These are phyloP conservation scores for Daldinia decipiens DNA, from an alignment of 495 filamentous ascomycete species.

Conservation along the genomic window DNA sequence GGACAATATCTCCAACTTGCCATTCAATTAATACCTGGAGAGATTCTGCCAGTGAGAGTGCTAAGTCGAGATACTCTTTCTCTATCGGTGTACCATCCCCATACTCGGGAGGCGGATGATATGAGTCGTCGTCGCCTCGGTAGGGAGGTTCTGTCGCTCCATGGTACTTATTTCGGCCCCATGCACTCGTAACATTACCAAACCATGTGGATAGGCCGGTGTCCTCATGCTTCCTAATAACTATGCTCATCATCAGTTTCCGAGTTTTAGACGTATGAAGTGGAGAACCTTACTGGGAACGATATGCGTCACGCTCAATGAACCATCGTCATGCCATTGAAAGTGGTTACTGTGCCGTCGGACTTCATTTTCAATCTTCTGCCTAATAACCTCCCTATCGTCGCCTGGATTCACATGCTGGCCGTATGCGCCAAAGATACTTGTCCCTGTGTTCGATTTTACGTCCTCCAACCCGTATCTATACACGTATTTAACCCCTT, in stretches of 20 bases:
- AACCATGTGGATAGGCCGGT: conserved; percentile 42
- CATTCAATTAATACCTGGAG: conserved; percentile 38
- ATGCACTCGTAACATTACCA: conserved; percentile 44
- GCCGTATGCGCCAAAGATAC: not conserved
- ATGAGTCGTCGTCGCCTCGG: conserved; percentile 42
- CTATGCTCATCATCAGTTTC: conserved; percentile 14
- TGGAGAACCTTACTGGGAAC: conserved; percentile 36
- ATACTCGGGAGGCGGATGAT: conserved; percentile 45
- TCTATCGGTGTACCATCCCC: conserved; percentile 42
- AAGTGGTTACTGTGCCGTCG: conserved; percentile 23
- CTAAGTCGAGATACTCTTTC: conserved; percentile 42
- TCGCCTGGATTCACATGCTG: not conserved
- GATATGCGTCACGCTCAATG: conserved; percentile 43
- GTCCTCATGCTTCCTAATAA: conserved; percentile 40
- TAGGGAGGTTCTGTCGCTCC: conserved; percentile 43
- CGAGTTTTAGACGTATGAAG: not conserved
- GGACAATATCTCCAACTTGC: conserved; percentile 29
- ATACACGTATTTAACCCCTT: conserved; percentile 44
- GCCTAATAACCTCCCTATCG: not conserved
- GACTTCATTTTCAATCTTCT: not conserved
- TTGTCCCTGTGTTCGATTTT: conserved; percentile 31
- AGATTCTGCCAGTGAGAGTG: conserved; percentile 39
- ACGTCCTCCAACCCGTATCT: conserved; percentile 42
- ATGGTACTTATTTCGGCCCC: conserved; percentile 38
- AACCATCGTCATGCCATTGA: conserved; percentile 45